Conservation (phyloP, 768 basidiomycete genomes). For the Panaeolus papilionaceus region DNA sequence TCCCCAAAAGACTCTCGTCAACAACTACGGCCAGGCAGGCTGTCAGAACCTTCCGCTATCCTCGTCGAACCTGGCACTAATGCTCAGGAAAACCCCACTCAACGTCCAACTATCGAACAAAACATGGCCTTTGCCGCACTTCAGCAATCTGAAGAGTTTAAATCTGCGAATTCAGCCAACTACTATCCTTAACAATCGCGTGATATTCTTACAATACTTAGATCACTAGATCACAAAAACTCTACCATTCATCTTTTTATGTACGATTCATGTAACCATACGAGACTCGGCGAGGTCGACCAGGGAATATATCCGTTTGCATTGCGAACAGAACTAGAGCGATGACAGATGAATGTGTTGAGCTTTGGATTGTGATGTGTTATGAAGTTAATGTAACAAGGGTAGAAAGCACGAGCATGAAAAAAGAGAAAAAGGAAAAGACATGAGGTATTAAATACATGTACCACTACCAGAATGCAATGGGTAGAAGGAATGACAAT, state of each 20-base stretch:
- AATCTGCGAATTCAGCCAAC: constrained; percentile 17
- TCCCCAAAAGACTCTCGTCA: constrained; percentile 49
- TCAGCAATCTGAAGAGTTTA: constrained; percentile 51
- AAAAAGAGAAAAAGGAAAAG: constrained; percentile 19
- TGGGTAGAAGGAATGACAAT: constrained; percentile 31
- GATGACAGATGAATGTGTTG: too few relatives aligned
- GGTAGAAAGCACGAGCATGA: constrained; percentile 17
- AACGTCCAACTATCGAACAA: constrained; percentile 78
- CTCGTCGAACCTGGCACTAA: constrained; percentile 45
- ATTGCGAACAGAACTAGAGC: background rate
- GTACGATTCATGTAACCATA: constrained; percentile 8
- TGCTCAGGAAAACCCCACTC: constrained; percentile 48
- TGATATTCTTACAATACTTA: constrained; percentile 8
- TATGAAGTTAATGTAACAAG: constrained; percentile 14
- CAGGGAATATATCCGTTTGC: background rate
- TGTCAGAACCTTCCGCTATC: constrained; percentile 48
- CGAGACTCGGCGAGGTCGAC: constrained; percentile 15
- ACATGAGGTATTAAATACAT: constrained; percentile 34
- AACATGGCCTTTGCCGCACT: constrained; percentile 84
- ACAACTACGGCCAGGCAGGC: constrained; percentile 32
- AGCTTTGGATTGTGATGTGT: background rate
- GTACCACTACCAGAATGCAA: constrained; percentile 28
- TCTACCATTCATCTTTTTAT: background rate
- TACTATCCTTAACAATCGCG: constrained; percentile 18
- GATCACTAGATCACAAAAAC: constrained; percentile 7